phyloP scores from a whole-genome alignment of 371 early-diverging fungal species.

The Mortierella sp. region DNA sequence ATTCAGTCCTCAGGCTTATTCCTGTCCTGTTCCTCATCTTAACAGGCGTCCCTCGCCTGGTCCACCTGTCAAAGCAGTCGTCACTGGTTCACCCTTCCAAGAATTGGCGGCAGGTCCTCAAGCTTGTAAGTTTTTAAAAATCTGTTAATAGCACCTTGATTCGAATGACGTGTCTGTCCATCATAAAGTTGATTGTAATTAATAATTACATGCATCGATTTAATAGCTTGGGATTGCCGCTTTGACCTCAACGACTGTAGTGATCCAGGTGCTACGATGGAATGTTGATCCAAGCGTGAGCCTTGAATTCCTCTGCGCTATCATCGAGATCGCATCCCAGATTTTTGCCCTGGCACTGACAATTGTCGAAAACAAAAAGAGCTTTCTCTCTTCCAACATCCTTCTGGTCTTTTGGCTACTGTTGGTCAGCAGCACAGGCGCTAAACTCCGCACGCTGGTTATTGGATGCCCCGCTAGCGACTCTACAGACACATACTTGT shows the following conservation, averaged over 20 bases:
- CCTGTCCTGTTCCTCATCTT: constrained; percentile 64
- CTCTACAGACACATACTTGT: constrained; percentile 63
- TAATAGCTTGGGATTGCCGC: constrained; percentile 30
- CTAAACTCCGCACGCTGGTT: constrained; percentile 74
- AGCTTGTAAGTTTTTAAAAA: constrained; percentile 60
- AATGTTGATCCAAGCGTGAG: constrained; percentile 15
- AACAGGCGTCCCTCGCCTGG: constrained; percentile 65
- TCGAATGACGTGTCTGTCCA: neutral
- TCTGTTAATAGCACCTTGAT: neutral
- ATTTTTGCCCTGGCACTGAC: constrained; percentile 63
- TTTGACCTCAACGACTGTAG: constrained; percentile 18
- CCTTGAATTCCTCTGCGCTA: constrained; percentile 32
- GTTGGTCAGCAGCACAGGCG: constrained; percentile 57
- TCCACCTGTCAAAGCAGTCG: constrained; percentile 54
- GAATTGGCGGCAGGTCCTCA: constrained; percentile 65
- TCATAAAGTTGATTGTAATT: neutral
- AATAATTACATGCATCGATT: neutral
- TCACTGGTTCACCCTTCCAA: constrained; percentile 59
- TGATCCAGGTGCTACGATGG: constrained; percentile 19
- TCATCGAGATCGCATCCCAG: constrained; percentile 25
- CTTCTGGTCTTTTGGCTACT: constrained; percentile 88
- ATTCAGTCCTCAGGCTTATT: constrained; percentile 65
- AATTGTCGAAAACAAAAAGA: constrained; percentile 76
- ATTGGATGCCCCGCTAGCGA: constrained; percentile 68
- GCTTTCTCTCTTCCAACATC: constrained; percentile 74